Percentiles rank a stretch among this genome's conserved stretches.
Conservation (phyloP, 495 filamentous ascomycete species). For the Parathielavia hyrcaniae region DNA sequence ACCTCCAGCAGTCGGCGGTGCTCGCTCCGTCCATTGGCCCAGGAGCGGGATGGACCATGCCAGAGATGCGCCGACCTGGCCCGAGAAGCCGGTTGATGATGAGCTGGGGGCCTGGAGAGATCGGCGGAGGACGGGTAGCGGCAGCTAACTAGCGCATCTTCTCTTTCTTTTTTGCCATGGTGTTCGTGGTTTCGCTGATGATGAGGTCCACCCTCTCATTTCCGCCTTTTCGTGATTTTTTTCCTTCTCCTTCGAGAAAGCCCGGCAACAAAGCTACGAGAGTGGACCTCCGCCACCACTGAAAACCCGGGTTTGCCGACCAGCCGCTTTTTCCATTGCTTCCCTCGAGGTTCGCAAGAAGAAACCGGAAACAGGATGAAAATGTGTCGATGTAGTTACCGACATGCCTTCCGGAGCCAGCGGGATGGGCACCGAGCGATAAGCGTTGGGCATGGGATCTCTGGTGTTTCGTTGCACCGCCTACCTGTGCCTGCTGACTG, state of each 20-base stretch:
- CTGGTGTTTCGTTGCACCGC: neutral
- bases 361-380: neutral
- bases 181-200: conserved; percentile 3
- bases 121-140: conserved; percentile 2
- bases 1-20: neutral
- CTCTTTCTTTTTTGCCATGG: conserved; percentile 5
- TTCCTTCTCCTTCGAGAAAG: conserved; percentile 8
- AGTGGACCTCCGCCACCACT: neutral
- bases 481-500: conserved; percentile 13
- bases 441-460: neutral
- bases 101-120: neutral
- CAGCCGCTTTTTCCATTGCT: neutral
- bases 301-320: conserved; percentile 3
- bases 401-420: neutral
- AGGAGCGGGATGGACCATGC: conserved; percentile 7
- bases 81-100: conserved; percentile 6
- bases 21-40: neutral
- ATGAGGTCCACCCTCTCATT: conserved; percentile 11
- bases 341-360: neutral
- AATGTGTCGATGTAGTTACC: neutral
- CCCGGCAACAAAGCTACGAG: neutral
- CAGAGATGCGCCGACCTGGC: neutral
- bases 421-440: conserved; percentile 1
- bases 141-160: neutral
- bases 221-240: conserved; percentile 5